These are phyloP conservation scores for Paramarasmius palmivorus DNA, from an alignment of 1,284 basidiomycete species.

Conservation along the genomic window DNA sequence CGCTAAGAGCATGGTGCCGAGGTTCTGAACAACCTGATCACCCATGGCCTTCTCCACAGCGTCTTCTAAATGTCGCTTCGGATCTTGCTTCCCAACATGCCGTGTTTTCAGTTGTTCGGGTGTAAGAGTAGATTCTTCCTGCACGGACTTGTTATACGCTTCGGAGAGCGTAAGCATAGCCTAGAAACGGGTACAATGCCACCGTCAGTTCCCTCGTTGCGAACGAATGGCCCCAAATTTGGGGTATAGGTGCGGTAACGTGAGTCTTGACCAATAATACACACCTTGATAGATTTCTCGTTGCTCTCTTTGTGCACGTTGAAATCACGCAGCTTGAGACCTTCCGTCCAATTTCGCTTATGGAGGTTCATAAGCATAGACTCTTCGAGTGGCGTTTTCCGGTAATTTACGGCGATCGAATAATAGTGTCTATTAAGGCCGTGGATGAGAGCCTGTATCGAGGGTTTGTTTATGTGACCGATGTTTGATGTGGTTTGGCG, in stretches of 20 bases:
- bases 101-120: conserved; percentile 91
- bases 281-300: conserved; percentile 89
- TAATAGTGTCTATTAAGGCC: conserved; percentile 97
- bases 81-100: conserved; percentile 97
- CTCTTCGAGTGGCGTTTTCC: conserved; percentile 96
- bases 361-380: conserved; percentile 98
- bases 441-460: conserved; percentile 95
- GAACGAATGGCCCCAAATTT: too few relatives aligned
- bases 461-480: conserved; percentile 98
- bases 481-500: conserved; percentile 98
- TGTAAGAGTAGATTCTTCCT: conserved; percentile 92
- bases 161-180: conserved; percentile 90
- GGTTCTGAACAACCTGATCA: conserved; percentile 91
- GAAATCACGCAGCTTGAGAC: conserved; percentile 88
- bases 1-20: conserved; percentile 89
- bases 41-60: conserved; percentile 97
- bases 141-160: conserved; percentile 94
- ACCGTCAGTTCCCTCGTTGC: conserved; percentile 15
- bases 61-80: conserved; percentile 95
- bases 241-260: too few relatives aligned
- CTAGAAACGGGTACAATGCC: conserved; percentile 42
- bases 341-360: conserved; percentile 98
- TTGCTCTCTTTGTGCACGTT: conserved; percentile 82
- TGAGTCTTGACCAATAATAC: too few relatives aligned
- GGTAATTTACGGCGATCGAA: conserved; percentile 94